Conservation (phyloP, 2,329 filamentous ascomycete genomes). For the Penicillium sp. region DNA sequence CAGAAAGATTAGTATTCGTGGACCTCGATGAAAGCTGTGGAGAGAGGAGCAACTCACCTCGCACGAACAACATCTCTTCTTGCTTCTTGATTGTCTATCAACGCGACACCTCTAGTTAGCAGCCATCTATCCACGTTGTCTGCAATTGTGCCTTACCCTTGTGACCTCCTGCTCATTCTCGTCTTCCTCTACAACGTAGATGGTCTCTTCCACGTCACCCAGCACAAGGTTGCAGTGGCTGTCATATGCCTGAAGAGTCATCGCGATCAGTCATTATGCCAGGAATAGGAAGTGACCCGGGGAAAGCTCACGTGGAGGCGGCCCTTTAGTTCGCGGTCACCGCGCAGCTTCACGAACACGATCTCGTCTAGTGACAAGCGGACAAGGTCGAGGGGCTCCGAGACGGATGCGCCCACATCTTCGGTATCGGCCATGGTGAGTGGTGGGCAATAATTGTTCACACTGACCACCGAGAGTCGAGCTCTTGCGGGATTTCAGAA, state of each 20-base stretch:
- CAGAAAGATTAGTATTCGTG: conserved; percentile 22
- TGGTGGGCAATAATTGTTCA: neutral
- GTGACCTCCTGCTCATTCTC: conserved; percentile 72
- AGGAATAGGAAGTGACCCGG: neutral
- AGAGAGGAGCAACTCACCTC: conserved; percentile 62
- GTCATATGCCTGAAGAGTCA: conserved; percentile 76
- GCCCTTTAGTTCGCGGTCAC: conserved; percentile 93
- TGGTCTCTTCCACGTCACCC: conserved; percentile 95
- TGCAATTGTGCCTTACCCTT: conserved; percentile 56
- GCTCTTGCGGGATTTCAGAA: conserved; percentile 8
- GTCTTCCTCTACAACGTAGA: conserved; percentile 90
- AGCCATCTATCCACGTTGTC: neutral
- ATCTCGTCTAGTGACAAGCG: conserved; percentile 92
- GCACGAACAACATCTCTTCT: conserved; percentile 97
- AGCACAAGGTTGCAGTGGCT: conserved; percentile 97
- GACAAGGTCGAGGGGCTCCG: conserved; percentile 94
- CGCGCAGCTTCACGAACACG: conserved; percentile 95
- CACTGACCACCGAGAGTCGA: neutral
- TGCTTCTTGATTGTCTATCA: conserved; percentile 88
- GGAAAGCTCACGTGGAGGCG: conserved; percentile 79
- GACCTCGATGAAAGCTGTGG: neutral
- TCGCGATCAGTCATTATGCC: conserved; percentile 19
- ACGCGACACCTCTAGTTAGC: conserved; percentile 12
- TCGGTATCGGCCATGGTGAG: conserved; percentile 76
- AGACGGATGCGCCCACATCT: conserved; percentile 69